phyloP scores from a whole-genome alignment of 2,329 filamentous ascomycete species.

The Aspergillus transmontanensis region DNA sequence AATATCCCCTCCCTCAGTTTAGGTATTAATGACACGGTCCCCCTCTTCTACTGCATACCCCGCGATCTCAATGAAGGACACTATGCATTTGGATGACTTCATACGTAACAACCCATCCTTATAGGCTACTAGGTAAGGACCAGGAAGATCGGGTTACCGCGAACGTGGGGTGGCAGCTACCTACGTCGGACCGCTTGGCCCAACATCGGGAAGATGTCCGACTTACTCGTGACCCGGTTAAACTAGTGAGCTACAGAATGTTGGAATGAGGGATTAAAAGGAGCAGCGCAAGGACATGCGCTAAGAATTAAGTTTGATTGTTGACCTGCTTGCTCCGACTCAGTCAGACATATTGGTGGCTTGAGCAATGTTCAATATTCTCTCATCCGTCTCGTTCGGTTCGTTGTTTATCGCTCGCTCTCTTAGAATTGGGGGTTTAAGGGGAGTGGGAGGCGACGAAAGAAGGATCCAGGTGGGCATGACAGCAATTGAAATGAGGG shows the following conservation, averaged over 20 bases:
- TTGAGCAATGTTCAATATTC: background rate
- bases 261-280: background rate
- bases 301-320: background rate
- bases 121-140: background rate
- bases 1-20: background rate
- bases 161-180: background rate
- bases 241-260: background rate
- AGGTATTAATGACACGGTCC: background rate
- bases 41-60: background rate
- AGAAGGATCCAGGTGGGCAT: background rate
- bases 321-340: background rate
- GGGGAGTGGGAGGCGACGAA: background rate
- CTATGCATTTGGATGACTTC: background rate
- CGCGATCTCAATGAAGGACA: background rate
- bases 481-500: background rate
- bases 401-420: background rate
- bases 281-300: background rate
- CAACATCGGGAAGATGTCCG: conserved; percentile 12
- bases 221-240: background rate
- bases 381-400: background rate
- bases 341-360: background rate
- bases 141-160: conserved; percentile 14
- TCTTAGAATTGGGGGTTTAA: background rate
- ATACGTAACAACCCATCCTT: background rate
- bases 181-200: conserved; percentile 4